These are phyloP conservation scores for Sporothrix curviconia DNA, from an alignment of 2,329 filamentous ascomycete genomes.

Conservation along the genomic window DNA sequence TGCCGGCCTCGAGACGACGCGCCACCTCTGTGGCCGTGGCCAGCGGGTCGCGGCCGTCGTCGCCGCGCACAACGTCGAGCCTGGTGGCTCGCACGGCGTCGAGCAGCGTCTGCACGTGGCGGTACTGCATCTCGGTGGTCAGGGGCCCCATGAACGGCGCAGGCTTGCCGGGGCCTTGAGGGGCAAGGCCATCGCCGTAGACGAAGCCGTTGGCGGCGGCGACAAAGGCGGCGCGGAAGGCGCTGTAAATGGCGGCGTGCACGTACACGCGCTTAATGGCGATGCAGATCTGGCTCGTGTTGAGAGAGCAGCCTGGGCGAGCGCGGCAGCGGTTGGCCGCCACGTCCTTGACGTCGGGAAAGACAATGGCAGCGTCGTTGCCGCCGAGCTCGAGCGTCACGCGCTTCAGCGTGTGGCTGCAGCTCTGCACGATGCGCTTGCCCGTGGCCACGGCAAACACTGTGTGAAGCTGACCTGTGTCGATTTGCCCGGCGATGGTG, in stretches of 20 bases:
- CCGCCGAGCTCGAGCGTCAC: conserved; percentile 52
- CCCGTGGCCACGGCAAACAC: conserved; percentile 52
- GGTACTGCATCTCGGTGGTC: conserved; percentile 54
- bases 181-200: conserved; percentile 33
- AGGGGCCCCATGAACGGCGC: conserved; percentile 44
- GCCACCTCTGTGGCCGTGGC: conserved; percentile 16
- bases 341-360: conserved; percentile 36
- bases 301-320: conserved; percentile 1
- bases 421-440: conserved; percentile 54
- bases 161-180: conserved; percentile 24
- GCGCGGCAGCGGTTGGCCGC: conserved; percentile 29
- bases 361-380: conserved; percentile 35
- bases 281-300: conserved; percentile 38
- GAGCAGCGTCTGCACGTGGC: conserved; percentile 46
- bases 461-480: conserved; percentile 61
- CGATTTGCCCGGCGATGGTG: conserved; percentile 54
- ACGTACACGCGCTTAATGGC: conserved; percentile 47
- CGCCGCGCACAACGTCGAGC: conserved; percentile 27
- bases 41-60: conserved; percentile 15
- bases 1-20: conserved; percentile 25
- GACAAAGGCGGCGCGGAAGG: conserved; percentile 41
- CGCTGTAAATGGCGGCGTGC: conserved; percentile 42
- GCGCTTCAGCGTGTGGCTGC: conserved; percentile 51
- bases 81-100: conserved; percentile 40
- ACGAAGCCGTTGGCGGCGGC: conserved; percentile 35